Conservation (phyloP, 495 filamentous ascomycete species). For the Bathelium albidoporum region DNA sequence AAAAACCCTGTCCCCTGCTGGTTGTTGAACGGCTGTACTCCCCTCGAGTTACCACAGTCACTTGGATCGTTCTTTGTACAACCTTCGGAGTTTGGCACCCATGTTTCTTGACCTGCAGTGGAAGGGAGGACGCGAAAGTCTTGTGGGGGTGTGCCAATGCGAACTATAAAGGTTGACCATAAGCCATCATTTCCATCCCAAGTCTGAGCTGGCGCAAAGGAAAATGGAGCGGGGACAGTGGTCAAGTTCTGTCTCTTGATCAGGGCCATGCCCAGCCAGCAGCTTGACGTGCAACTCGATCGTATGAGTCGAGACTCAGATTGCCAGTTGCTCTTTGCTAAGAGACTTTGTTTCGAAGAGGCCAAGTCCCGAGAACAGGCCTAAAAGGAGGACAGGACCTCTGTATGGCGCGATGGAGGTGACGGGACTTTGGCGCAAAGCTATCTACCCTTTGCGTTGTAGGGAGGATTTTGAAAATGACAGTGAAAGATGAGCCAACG, state of each 20-base stretch:
- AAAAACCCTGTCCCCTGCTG: slow-evolving; percentile 15
- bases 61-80: slow-evolving; percentile 22
- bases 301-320: no score
- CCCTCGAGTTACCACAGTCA: slow-evolving; percentile 6
- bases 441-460: not conserved
- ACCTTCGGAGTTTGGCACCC: slow-evolving; percentile 30
- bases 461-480: not conserved
- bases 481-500: not conserved
- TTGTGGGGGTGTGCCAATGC: slow-evolving; percentile 41
- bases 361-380: no score
- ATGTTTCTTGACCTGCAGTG: slow-evolving; percentile 36
- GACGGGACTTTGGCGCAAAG: not conserved
- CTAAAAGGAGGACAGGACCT: no score
- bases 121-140: slow-evolving; percentile 37
- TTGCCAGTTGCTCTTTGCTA: not conserved
- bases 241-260: slow-evolving; percentile 1
- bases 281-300: not conserved
- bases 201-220: slow-evolving; percentile 21
- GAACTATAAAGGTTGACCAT: slow-evolving; percentile 43
- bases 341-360: no score
- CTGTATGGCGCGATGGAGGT: not conserved
- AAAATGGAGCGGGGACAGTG: slow-evolving; percentile 10
- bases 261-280: not conserved
- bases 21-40: slow-evolving; percentile 6
- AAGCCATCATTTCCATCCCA: slow-evolving; percentile 46